phyloP scores from a whole-genome alignment of 208 protist genomes.

The Balamuthia mandrillaris region DNA sequence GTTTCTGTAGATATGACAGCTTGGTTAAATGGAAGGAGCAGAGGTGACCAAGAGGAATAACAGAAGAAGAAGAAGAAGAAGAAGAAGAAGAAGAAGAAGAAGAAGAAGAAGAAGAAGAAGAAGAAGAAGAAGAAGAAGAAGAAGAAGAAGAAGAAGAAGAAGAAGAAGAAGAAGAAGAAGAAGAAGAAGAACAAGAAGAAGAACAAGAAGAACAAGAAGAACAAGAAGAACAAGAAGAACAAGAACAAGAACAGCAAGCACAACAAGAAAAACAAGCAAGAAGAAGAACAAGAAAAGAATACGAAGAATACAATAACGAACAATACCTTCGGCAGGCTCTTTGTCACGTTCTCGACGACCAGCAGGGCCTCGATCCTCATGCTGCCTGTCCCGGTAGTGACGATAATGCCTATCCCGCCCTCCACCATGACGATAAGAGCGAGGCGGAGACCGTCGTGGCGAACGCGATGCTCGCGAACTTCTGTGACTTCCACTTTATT shows the following conservation, averaged over 20 bases:
- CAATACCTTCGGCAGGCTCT: no score
- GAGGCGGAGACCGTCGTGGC: neutral
- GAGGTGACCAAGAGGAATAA: neutral
- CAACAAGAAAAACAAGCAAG: no score
- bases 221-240: neutral
- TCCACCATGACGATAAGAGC: neutral
- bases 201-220: neutral
- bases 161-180: neutral
- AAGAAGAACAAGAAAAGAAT: no score
- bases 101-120: conserved; percentile 10
- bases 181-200: no score
- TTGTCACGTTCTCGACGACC: no score
- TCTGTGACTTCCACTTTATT: no score
- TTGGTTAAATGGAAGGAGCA: neutral
- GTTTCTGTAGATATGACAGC: no score
- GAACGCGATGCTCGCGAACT: neutral
- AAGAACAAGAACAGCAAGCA: neutral
- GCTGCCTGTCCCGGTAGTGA: neutral
- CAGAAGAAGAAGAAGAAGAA: neutral
- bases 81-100: neutral
- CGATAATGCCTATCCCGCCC: neutral
- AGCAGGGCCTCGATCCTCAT: no score
- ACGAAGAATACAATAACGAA: no score
- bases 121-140: conserved; percentile 10
- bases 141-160: neutral